Evolutionary conservation across 2,329 filamentous ascomycete genomes (phyloP), one percentile per base, ranked within the genome.

Genomic region (Calonectria pteridis): DNA sequence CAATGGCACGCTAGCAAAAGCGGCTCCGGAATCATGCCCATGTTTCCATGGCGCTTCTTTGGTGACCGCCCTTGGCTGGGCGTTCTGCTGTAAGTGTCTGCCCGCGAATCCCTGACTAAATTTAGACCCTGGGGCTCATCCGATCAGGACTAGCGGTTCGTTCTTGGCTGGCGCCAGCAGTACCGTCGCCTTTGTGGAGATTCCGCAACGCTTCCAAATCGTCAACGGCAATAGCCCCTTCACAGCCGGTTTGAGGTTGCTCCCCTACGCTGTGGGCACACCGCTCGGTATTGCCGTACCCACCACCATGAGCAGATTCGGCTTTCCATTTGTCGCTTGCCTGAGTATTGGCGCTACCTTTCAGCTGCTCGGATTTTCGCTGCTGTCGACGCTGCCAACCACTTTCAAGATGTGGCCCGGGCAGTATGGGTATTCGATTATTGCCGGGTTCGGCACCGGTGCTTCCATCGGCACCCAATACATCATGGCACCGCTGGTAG

Each of bases 41-140:
- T 64, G 59, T 64, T 64, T 23, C 59, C 59, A 20, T 64, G 37
- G 59, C 37, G 59, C 6, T 64, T 64, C 13, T 64, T 64, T 43
- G 37, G 40, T 7, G 49, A 64, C 18, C 59, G 59, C 1, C 14
- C 18, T 10, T 64, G 59, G 59, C 20, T 64, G n/a, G 37, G 59
- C n/a, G 37, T 46, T n/a, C 20, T 62, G 13, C n/a, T 62, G 58
- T 62, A 28, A 62, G 58, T 62, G 31, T n/a, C 33, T n/a, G 26
- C 58, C 6, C 11, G n/a, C 7, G 1, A 63, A 16, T 6, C 20
- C 58, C 26, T n/a, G 11, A 26, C 6, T 29, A 53, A 18, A 46
- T 46, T 46, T 23, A n/a, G 23, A 28, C 28, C 13, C 46, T n/a
- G n/a, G 26, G 3, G 28, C 28, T 43, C 26, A 43, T 20, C 7